Base-by-base conservation (phyloP, 805 yeast species). In the Jamesozyma gamospora region DNA sequence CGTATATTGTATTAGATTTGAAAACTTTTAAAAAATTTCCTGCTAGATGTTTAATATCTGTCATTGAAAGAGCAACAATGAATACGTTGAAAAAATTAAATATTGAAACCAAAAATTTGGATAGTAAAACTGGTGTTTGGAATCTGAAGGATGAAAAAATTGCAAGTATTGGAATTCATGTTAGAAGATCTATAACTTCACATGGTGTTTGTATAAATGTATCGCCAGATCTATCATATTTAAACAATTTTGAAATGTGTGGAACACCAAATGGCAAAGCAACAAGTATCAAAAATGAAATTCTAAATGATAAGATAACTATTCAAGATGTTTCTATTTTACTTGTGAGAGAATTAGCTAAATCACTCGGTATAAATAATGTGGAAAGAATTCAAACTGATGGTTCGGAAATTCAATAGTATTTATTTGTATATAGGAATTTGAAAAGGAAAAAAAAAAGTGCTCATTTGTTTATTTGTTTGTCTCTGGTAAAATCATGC, bases 81-180 rank as follows among this genome's bases (percentile, higher is more conserved):
- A 62, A 65, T 26, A 58, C 77, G 1, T 56, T 82, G 32, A 46
- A 39, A 1, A 42, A 43, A 17, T 34, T 38, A 13, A 18, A 28
- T 13, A 19, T 38, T n/a, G 34, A 28, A 7, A 38, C 37, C 1
- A 38, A 33, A 14, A 38, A 61, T 43, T 65, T 71, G 14, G 82
- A 84, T 0, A 74, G 69, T 14, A 74, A 86, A 49, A 90, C 95
- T 0, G 97, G 97, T 0, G 95, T 90, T 3, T 90, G 96, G 96
- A 66, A 80, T 28, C 62, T 64, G 12, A 52, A 66, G 4, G 61
- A 68, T 39, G 52, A 62, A 25, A 50, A 92, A 58, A 80, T 92
- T 26, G 88, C 95, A 1, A 82, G 96, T 18, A 74, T 94, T 4
- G 98, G 98, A 0, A 77, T 90, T 37, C 87, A 86, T 52, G 79